phyloP scores from a whole-genome alignment of 495 filamentous ascomycete species.

The Penicillium lividum region DNA sequence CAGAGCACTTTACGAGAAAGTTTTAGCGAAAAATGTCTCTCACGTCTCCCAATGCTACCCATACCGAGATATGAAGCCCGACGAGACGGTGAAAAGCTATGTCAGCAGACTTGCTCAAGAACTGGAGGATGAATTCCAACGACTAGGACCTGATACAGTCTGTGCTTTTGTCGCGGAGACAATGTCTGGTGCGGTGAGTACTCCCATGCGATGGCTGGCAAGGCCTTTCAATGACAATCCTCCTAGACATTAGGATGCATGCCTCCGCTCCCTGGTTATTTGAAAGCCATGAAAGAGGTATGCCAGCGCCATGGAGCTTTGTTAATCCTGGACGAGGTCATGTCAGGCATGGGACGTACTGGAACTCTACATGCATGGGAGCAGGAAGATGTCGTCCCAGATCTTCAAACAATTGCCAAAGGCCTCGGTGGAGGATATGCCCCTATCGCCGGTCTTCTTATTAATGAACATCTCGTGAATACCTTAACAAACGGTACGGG shows the following conservation, averaged over 20 bases:
- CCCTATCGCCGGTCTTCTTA: slow-evolving; percentile 61
- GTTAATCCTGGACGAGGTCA: slow-evolving; percentile 74
- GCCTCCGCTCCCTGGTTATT: slow-evolving; percentile 39
- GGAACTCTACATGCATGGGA: slow-evolving; percentile 71
- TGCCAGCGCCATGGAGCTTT: slow-evolving; percentile 45
- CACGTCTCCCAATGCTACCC: slow-evolving; percentile 70
- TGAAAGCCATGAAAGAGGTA: slow-evolving; percentile 34
- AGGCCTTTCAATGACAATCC: background rate
- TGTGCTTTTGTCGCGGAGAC: slow-evolving; percentile 79
- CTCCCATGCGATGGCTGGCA: slow-evolving; percentile 31
- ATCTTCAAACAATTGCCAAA: slow-evolving; percentile 70
- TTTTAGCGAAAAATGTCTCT: slow-evolving; percentile 34
- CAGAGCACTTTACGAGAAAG: slow-evolving; percentile 29
- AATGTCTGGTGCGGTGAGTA: slow-evolving; percentile 55
- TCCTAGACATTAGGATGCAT: slow-evolving; percentile 17
- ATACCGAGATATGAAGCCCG: slow-evolving; percentile 55
- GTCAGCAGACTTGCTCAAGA: slow-evolving; percentile 64
- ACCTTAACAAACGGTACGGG: slow-evolving; percentile 57
- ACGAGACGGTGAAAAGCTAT: slow-evolving; percentile 50
- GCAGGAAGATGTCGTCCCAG: slow-evolving; percentile 59
- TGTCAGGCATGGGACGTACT: slow-evolving; percentile 76
- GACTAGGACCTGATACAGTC: slow-evolving; percentile 69
- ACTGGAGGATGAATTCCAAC: slow-evolving; percentile 72
- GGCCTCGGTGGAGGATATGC: slow-evolving; percentile 67
- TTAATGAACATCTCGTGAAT: slow-evolving; percentile 53